These are phyloP conservation scores for Abrus precatorius DNA, from an alignment of 306 rosid species.

Conservation along the genomic window DNA sequence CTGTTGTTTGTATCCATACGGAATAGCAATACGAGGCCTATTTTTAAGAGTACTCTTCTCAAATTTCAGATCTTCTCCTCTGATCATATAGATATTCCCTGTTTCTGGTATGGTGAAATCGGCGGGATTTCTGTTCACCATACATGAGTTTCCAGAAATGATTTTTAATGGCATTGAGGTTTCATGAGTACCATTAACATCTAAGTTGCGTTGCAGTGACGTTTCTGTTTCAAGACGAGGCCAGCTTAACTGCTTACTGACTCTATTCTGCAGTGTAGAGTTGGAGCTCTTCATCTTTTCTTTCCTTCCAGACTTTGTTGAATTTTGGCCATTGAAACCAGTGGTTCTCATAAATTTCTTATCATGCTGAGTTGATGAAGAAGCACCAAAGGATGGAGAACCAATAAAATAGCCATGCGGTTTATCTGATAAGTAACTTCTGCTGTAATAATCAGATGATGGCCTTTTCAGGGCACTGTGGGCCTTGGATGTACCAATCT, in stretches of 20 bases:
- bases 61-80: constrained; percentile 81
- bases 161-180: constrained; percentile 55
- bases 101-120: constrained; percentile 76
- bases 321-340: constrained; percentile 56
- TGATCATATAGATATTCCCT: constrained; percentile 83
- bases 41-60: constrained; percentile 55
- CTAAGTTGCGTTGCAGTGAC: constrained; percentile 49
- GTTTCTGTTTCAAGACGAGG: constrained; percentile 50
- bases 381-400: constrained; percentile 58
- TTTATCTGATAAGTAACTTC: constrained; percentile 62
- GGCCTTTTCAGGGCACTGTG: constrained; percentile 55
- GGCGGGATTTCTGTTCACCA: constrained; percentile 88
- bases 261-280: constrained; percentile 55
- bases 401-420: constrained; percentile 65
- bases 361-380: constrained; percentile 64
- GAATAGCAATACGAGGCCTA: constrained; percentile 49
- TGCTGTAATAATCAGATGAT: constrained; percentile 58
- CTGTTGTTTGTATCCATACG: constrained; percentile 62
- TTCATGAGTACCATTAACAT: constrained; percentile 53
- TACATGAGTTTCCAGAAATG: constrained; percentile 58
- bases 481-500: constrained; percentile 64
- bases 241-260: constrained; percentile 50
- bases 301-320: constrained; percentile 63
- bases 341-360: constrained; percentile 52
- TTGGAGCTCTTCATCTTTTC: constrained; percentile 63